phyloP scores from a whole-genome alignment of 495 filamentous ascomycete genomes.

The Saxophila tyrrhenica region DNA sequence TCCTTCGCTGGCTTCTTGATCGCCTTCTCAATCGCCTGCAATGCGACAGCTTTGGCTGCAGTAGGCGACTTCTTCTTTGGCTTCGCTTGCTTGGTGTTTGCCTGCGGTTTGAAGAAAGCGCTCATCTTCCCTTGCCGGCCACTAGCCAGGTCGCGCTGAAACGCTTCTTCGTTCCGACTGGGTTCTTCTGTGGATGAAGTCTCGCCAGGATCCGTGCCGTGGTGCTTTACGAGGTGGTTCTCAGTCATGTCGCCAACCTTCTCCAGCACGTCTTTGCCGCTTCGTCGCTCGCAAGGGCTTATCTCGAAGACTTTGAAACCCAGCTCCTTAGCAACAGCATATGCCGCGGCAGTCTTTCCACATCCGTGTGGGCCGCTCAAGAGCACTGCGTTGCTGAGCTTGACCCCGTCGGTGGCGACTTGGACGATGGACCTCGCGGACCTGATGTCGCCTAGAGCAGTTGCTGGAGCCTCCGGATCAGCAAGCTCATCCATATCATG shows the following conservation, averaged over 20 bases:
- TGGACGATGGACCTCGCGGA: conserved; percentile 56
- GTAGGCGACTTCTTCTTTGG: conserved; percentile 5
- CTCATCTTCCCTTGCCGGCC: conserved; percentile 67
- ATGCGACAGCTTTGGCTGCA: conserved; percentile 9
- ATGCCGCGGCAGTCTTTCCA: conserved; percentile 86
- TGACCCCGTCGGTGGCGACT: conserved; percentile 38
- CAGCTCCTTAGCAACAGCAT: conserved; percentile 91
- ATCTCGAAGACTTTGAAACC: conserved; percentile 95
- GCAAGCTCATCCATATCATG: conserved; percentile 63
- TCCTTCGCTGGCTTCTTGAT: conserved; percentile 28
- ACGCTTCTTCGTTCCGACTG: conserved; percentile 11
- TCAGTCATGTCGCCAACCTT: conserved; percentile 92
- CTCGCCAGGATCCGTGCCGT: conserved; percentile 13
- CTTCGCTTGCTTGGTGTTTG: conserved; percentile 15
- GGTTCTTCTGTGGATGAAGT: conserved; percentile 24
- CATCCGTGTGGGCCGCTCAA: conserved; percentile 84
- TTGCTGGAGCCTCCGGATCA: conserved; percentile 46
- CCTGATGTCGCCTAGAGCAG: conserved; percentile 13
- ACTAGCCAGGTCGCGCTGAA: conserved; percentile 45
- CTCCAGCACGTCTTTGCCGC: conserved; percentile 81
- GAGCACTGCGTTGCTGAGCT: conserved; percentile 51
- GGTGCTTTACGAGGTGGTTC: conserved; percentile 75
- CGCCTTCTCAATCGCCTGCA: conserved; percentile 9
- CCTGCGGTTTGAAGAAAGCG: conserved; percentile 58
- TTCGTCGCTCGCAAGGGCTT: conserved; percentile 69